These are phyloP conservation scores for Sphaerosporella brunnea DNA, from an alignment of 495 filamentous ascomycete species.

Conservation along the genomic window DNA sequence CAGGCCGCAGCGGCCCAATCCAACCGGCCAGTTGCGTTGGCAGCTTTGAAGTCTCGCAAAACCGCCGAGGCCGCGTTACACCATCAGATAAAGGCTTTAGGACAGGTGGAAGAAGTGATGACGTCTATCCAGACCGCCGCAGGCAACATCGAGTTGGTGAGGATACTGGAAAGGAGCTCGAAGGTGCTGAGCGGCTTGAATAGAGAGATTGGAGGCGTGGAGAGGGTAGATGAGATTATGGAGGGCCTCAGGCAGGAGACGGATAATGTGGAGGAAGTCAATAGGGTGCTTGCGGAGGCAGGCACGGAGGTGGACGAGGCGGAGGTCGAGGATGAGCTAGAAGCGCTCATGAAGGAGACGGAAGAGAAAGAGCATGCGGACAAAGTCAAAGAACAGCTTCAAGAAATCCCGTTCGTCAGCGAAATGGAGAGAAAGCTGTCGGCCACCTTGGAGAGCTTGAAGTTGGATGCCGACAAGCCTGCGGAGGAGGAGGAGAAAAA, in stretches of 20 bases:
- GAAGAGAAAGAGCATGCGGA: constrained; percentile 31
- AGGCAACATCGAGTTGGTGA: constrained; percentile 62
- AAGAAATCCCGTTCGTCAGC: constrained; percentile 23
- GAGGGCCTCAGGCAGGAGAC: constrained; percentile 63
- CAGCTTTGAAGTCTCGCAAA: constrained; percentile 68
- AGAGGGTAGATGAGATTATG: constrained; percentile 57
- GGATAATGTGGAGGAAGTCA: constrained; percentile 64
- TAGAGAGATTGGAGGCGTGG: constrained; percentile 54
- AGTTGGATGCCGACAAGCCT: constrained; percentile 18
- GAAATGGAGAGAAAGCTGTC: constrained; percentile 27
- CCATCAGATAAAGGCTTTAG: constrained; percentile 48
- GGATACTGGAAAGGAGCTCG: constrained; percentile 61
- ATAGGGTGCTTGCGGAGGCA: constrained; percentile 43
- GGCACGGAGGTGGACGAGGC: constrained; percentile 46
- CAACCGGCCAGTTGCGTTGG: constrained; percentile 54
- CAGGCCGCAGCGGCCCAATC: constrained; percentile 49
- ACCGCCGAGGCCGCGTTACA: constrained; percentile 51
- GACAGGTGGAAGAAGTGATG: constrained; percentile 69
- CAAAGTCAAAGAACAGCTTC: constrained; percentile 14
- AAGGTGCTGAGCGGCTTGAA: constrained; percentile 55
- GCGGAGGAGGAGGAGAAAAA: constrained; percentile 14
- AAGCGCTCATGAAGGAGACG: constrained; percentile 49
- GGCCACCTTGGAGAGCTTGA: constrained; percentile 29
- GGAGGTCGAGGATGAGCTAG: constrained; percentile 79
- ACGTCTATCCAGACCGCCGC: constrained; percentile 65